Conservation (phyloP, 805 yeast species). For the Blastobotrys muscicola region DNA sequence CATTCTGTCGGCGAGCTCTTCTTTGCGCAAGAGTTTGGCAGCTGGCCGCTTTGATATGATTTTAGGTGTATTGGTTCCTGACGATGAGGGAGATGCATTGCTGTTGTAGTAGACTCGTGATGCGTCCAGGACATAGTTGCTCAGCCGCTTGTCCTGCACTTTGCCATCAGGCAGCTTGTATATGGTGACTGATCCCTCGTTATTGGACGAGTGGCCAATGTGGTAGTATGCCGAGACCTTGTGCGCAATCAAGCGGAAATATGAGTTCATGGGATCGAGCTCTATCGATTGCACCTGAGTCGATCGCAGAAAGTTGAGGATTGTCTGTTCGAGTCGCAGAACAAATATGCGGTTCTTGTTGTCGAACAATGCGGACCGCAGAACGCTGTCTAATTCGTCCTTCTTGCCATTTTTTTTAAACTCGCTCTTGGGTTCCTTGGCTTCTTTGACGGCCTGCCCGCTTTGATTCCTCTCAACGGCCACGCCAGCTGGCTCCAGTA, state of each 20-base stretch:
- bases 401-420: no score
- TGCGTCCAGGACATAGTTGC: constrained; percentile 7
- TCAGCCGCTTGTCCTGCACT: constrained; percentile 5
- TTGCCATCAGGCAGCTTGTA: constrained; percentile 25
- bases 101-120: neutral
- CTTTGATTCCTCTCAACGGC: neutral
- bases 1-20: no score
- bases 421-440: no score
- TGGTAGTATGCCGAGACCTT: constrained; percentile 60
- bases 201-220: constrained; percentile 46
- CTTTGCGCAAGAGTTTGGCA: no score
- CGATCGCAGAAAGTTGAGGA: constrained; percentile 37
- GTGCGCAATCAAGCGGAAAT: constrained; percentile 57
- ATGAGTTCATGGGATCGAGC: constrained; percentile 54
- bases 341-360: constrained; percentile 43
- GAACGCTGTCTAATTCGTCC: constrained; percentile 21
- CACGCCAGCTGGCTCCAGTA: neutral
- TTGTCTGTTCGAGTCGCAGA: constrained; percentile 38
- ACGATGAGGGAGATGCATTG: no score
- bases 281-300: constrained; percentile 34
- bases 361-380: constrained; percentile 34
- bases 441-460: neutral
- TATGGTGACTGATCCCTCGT: constrained; percentile 40
- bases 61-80: no score
- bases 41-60: no score